Evolutionary conservation across 495 filamentous ascomycete genomes (phyloP).

Genomic region (Talaromyces thailandensis): DNA sequence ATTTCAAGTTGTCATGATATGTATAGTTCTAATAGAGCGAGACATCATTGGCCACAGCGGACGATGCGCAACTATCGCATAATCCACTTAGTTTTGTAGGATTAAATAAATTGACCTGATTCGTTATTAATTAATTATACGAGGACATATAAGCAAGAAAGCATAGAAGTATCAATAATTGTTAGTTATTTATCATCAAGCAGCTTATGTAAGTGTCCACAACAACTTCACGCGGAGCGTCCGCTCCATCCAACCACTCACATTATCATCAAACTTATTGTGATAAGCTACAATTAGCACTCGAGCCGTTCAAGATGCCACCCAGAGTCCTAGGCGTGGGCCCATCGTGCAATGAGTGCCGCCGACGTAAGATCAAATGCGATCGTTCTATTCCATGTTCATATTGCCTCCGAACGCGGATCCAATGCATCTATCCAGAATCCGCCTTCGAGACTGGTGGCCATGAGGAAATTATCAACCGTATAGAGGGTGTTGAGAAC

Average conservation of each 20-base stretch:
- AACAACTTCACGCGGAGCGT: not conserved
- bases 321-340: constrained; percentile 3
- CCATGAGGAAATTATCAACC: not conserved
- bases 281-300: not conserved
- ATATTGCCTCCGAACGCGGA: constrained; percentile 30
- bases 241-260: constrained; percentile 6
- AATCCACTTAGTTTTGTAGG: not conserved
- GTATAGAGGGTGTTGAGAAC: not conserved
- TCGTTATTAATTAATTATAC: not conserved
- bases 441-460: not conserved
- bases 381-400: constrained; percentile 38
- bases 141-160: not conserved
- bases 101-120: not conserved
- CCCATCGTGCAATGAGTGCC: constrained; percentile 42
- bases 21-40: not conserved
- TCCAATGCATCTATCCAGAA: constrained; percentile 16
- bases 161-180: not conserved
- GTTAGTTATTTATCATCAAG: not conserved
- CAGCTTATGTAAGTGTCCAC: not conserved
- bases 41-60: not conserved
- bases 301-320: too few relatives aligned
- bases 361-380: constrained; percentile 47
- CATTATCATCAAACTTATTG: not conserved
- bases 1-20: not conserved
- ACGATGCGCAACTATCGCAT: not conserved